phyloP scores from a whole-genome alignment of 164 flowering plant genomes.

The Kingdonia uniflora region DNA sequence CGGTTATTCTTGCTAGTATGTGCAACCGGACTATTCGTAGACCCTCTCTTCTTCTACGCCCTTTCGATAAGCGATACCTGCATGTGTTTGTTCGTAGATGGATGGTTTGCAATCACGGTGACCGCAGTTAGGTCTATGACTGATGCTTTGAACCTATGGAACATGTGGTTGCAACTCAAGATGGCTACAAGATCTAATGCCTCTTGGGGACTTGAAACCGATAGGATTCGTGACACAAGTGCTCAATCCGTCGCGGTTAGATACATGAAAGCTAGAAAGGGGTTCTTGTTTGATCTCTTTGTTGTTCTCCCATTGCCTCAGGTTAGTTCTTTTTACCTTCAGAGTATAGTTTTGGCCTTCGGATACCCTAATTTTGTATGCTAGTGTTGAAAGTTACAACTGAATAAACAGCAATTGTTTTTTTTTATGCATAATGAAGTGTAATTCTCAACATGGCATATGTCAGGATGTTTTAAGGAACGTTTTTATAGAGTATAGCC shows the following conservation, averaged over 20 bases:
- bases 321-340: slow-evolving; percentile 21
- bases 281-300: slow-evolving; percentile 74
- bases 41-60: slow-evolving; percentile 89
- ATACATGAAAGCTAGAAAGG: slow-evolving; percentile 49
- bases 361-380: too few species aligned
- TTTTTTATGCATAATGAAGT: too few species aligned
- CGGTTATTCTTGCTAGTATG: slow-evolving; percentile 67
- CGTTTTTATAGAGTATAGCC: too few species aligned
- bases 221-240: neutral
- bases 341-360: too few species aligned
- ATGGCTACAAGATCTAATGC: slow-evolving; percentile 26
- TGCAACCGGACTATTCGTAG: slow-evolving; percentile 69
- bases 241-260: slow-evolving; percentile 22
- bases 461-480: too few species aligned
- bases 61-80: slow-evolving; percentile 68
- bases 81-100: slow-evolving; percentile 84
- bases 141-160: slow-evolving; percentile 73
- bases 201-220: slow-evolving; percentile 6
- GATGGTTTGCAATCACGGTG: slow-evolving; percentile 85
- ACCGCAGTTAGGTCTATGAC: slow-evolving; percentile 85
- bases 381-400: too few species aligned
- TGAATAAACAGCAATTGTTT: too few species aligned
- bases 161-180: slow-evolving; percentile 82
- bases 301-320: slow-evolving; percentile 88
- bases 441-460: too few species aligned